Evolutionary conservation across 2,329 filamentous ascomycete species (phyloP).

Genomic region (Apiospora pterosperma): DNA sequence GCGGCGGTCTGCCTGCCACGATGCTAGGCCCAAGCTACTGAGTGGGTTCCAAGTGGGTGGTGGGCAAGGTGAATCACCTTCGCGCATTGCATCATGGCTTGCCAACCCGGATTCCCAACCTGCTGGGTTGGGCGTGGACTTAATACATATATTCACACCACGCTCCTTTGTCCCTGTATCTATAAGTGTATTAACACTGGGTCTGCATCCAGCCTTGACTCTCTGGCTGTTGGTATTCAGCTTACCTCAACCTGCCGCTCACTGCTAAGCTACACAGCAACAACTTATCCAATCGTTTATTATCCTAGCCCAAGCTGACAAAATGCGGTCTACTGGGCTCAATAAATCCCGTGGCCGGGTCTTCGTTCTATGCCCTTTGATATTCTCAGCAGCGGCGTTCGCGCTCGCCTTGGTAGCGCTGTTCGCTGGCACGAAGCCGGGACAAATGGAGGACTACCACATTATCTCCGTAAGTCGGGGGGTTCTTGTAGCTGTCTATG

Average conservation of each 20-base stretch:
- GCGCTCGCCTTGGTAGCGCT: constrained; percentile 33
- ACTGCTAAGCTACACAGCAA: not conserved
- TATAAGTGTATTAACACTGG: not conserved
- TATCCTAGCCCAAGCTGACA: not conserved
- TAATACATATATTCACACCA: not conserved
- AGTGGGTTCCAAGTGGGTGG: not conserved
- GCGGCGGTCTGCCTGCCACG: not conserved
- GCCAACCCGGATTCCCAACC: not conserved
- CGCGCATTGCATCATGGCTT: not conserved
- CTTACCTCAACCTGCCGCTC: not conserved
- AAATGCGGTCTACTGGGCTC: not conserved
- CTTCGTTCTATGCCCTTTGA: constrained; percentile 17
- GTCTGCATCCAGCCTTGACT: not conserved
- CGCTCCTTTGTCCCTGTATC: not conserved
- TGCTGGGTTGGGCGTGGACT: not conserved
- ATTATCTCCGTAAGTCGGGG: constrained; percentile 31
- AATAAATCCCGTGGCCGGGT: not conserved
- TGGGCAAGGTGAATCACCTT: not conserved
- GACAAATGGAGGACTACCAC: constrained; percentile 34
- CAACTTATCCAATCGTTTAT: not conserved
- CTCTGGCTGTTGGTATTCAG: not conserved
- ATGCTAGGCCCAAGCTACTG: not conserved
- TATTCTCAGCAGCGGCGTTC: constrained; percentile 31
- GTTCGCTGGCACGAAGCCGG: constrained; percentile 34
- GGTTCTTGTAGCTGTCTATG: not conserved